These are phyloP conservation scores for Colletotrichum sp. DNA, from an alignment of 2,329 filamentous ascomycete species.

Conservation along the genomic window DNA sequence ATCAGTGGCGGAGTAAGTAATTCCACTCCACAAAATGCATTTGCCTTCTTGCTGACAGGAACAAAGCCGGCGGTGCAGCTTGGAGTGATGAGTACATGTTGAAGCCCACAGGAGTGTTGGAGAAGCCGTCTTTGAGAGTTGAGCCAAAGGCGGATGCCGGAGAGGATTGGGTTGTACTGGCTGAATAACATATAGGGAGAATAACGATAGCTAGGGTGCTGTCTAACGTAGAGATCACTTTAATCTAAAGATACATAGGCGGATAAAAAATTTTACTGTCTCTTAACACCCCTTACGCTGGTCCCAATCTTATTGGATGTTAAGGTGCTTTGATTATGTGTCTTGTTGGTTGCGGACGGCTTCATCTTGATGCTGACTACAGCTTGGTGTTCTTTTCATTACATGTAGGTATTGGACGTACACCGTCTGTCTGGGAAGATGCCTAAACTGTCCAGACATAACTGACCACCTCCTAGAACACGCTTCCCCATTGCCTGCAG, in stretches of 20 bases:
- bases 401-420: too few relatives aligned
- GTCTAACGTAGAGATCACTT: fast-evolving
- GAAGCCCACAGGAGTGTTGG: not conserved
- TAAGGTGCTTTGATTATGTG: not conserved
- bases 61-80: not conserved
- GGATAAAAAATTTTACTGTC: not conserved
- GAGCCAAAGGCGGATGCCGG: not conserved
- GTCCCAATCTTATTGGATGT: too few relatives aligned
- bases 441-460: not conserved
- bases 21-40: fast-evolving
- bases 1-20: not conserved
- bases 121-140: not conserved
- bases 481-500: fast-evolving
- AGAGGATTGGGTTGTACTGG: constrained; percentile 4
- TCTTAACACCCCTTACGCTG: fast-evolving
- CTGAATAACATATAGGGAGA: not conserved
- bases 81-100: constrained; percentile 7
- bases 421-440: too few relatives aligned
- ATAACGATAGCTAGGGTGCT: fast-evolving
- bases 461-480: fast-evolving
- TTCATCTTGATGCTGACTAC: not conserved
- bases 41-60: not conserved
- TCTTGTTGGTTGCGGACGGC: not conserved
- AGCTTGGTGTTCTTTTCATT: too few relatives aligned
- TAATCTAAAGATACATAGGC: not conserved